phyloP scores from a whole-genome alignment of 2,329 filamentous ascomycete species.

The Lachnellula hyalina region DNA sequence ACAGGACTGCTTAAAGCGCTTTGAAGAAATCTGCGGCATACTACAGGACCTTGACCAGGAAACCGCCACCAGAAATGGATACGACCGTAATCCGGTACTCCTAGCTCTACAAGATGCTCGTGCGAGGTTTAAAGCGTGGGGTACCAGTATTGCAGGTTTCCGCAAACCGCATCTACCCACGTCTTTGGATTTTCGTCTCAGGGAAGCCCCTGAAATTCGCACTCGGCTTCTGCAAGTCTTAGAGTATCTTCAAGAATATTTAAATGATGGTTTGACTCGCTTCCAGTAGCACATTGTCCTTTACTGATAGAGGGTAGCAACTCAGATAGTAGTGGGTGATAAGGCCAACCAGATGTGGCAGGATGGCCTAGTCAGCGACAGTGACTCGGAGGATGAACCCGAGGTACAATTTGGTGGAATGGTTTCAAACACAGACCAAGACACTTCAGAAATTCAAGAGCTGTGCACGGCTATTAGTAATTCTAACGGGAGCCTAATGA shows the following conservation, averaged over 20 bases:
- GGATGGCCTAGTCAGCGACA: constrained; percentile 11
- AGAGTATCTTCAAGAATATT: constrained; percentile 16
- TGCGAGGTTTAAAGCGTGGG: constrained; percentile 23
- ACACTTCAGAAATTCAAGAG: constrained; percentile 23
- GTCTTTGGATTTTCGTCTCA: constrained; percentile 22
- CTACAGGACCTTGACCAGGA: neutral
- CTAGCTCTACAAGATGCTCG: constrained; percentile 9
- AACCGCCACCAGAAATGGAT: constrained; percentile 3
- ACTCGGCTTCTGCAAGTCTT: constrained; percentile 18
- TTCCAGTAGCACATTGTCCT: neutral
- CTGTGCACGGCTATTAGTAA: constrained; percentile 17
- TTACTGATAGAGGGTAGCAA: constrained; percentile 5
- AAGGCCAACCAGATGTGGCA: constrained; percentile 18
- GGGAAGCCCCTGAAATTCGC: constrained; percentile 19
- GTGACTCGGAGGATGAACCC: constrained; percentile 13
- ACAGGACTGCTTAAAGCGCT: neutral
- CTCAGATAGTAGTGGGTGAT: constrained; percentile 15
- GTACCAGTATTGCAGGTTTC: constrained; percentile 21
- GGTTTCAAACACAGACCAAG: neutral
- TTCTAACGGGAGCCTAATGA: constrained; percentile 20
- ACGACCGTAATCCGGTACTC: constrained; percentile 9
- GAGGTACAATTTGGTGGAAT: neutral
- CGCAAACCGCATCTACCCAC: constrained; percentile 8
- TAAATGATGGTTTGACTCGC: constrained; percentile 12
- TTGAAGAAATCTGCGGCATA: neutral